Percentiles rank a stretch among this genome's conserved stretches.
These are phyloP conservation scores for Ulmus americana DNA, from an alignment of 331 rosid species.

Conservation along the genomic window DNA sequence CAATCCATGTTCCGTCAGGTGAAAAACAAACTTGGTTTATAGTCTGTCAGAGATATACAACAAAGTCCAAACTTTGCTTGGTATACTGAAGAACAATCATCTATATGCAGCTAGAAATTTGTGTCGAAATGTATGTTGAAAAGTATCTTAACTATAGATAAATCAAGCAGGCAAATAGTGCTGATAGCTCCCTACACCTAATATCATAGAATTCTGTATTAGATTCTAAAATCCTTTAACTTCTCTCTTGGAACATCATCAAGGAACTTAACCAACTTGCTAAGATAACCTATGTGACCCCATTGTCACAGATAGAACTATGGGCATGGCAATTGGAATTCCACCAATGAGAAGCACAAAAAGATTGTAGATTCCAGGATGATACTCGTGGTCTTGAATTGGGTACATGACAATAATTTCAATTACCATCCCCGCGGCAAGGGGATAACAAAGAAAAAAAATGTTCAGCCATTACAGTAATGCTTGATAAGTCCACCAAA, in stretches of 20 bases:
- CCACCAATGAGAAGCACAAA: conserved; percentile 98
- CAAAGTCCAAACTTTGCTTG: too few species aligned
- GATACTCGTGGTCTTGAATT: conserved; percentile 77
- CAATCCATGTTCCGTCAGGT: conserved; percentile 80
- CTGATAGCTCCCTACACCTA: conserved; percentile 66
- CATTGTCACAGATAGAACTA: conserved; percentile 95
- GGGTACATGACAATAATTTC: conserved; percentile 98
- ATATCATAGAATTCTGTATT: conserved; percentile 16
- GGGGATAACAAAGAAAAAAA: neutral
- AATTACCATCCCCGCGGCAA: conserved; percentile 83
- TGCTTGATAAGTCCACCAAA: neutral
- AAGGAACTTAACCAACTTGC: conserved; percentile 55
- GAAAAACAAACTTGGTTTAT: conserved; percentile 73
- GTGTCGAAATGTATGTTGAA: too few species aligned
- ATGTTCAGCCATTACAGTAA: conserved; percentile 8
- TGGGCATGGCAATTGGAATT: conserved; percentile 99
- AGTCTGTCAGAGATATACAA: conserved; percentile 36
- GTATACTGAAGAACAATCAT: too few species aligned
- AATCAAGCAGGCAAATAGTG: too few species aligned
- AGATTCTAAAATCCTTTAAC: conserved; percentile 4
- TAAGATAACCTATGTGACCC: conserved; percentile 95
- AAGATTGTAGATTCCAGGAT: conserved; percentile 93
- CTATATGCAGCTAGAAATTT: too few species aligned
- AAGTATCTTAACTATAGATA: too few species aligned
- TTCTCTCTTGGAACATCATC: conserved; percentile 12